These are phyloP conservation scores for Nigrograna mackinnonii DNA, from an alignment of 2,329 filamentous ascomycete species.

Conservation along the genomic window DNA sequence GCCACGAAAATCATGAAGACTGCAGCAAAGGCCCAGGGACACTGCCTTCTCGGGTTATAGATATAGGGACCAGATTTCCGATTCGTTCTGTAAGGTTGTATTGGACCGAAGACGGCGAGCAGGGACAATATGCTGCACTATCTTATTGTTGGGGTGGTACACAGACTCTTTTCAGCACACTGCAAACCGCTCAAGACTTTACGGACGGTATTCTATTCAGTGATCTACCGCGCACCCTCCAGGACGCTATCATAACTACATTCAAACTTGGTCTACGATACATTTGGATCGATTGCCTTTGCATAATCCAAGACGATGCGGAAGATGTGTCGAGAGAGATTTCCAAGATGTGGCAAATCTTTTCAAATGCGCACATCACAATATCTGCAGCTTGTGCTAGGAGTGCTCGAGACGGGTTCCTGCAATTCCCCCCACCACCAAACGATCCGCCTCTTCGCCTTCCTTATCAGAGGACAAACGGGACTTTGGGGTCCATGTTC, in stretches of 20 bases:
- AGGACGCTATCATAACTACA: constrained; percentile 12
- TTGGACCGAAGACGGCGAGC: constrained; percentile 12
- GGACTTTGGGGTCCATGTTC: constrained; percentile 3
- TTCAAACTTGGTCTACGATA: constrained; percentile 8
- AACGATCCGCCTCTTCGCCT: not conserved
- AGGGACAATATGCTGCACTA: constrained; percentile 6
- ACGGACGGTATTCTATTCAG: constrained; percentile 7
- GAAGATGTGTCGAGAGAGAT: constrained; percentile 11
- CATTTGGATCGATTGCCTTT: constrained; percentile 17
- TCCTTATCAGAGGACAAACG: constrained; percentile 1
- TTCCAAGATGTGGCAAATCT: constrained; percentile 14
- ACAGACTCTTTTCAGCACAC: constrained; percentile 6
- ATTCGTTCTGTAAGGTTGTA: constrained; percentile 7
- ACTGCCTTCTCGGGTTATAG: constrained; percentile 8
- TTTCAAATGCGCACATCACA: constrained; percentile 10
- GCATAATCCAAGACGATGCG: constrained; percentile 16
- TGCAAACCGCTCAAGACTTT: constrained; percentile 5
- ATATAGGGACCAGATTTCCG: constrained; percentile 8
- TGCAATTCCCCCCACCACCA: not conserved
- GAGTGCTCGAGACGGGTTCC: constrained; percentile 10
- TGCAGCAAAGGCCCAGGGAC: constrained; percentile 2
- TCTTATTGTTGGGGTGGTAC: constrained; percentile 15
- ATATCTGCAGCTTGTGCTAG: constrained; percentile 10
- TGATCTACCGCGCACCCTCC: constrained; percentile 10
- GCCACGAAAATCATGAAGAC: constrained; percentile 4